Evolutionary conservation across 768 basidiomycete species (phyloP), one percentile per base, ranked within the genome.

Genomic region (Termitomyces sp.): DNA sequence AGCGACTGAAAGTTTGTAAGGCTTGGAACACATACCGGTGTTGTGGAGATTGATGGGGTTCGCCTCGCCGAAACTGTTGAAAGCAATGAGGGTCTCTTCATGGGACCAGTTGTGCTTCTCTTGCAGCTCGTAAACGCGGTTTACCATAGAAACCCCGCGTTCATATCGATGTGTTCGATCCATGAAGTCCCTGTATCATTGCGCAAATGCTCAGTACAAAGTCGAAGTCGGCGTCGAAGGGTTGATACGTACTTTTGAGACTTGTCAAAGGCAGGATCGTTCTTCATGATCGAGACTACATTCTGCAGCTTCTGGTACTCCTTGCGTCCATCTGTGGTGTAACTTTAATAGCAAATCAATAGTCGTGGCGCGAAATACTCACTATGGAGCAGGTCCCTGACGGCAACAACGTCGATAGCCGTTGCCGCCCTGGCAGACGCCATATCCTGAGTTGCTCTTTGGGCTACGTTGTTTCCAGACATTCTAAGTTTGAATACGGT

Each of bases 81-180:
- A 69, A 0, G 88, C 89, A 10, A 77, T 65, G 31, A 61, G 64
- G 1, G 74, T 77, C 60, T 89, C 81, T 45, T 79, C 73, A 4
- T 75, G 63, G 0, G 80, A 76, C 88, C 87, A 89, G 7, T 68
- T 69, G 57, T 87, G 79, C 3, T 73, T 62, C 56, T 83, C 78
- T 62, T 80, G 76, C n/a, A 91, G 71, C 67, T 89, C 88, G 54
- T 77, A 79, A 9, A 91, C 65, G 17, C 85, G 78, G 57, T 83
- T 84, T 1, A 77, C 81, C 68, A 87, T 79, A 0, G 74, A 71
- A 12, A 88, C 72, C 0, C 80, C 86, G 3, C 82, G 81, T 20
- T 80, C 74, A 65, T 86, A 87, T 11, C 77, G 74, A 56, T 91
- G 85, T 0, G 79, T 78, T 57, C 88, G 81, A 14, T 79, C 78